Evolutionary conservation across 129 eudicot genomes (phyloP).

Genomic region (carrot (Daucus carota)): DNA sequence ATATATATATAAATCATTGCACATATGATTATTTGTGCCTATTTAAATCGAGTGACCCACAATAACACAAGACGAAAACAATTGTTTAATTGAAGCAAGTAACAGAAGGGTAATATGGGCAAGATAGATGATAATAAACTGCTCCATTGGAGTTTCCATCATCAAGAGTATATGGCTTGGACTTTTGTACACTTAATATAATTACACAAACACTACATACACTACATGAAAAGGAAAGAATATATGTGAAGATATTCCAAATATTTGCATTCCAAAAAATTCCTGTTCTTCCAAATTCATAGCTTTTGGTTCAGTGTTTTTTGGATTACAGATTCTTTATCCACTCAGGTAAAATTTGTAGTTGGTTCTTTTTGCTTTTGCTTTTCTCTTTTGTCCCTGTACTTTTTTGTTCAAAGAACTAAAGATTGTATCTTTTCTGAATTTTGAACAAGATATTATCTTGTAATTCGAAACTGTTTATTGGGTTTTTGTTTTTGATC

Average conservation of each 20-base stretch:
- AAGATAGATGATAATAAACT: neutral
- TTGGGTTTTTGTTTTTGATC: neutral
- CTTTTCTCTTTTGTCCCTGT: neutral
- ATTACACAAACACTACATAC: neutral
- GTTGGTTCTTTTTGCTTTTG: neutral
- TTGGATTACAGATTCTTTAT: neutral
- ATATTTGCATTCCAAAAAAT: neutral
- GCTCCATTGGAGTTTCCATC: constrained; percentile 2
- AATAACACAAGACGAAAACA: too few species aligned
- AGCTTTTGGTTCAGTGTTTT: neutral
- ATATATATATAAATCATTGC: too few species aligned
- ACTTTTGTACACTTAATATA: neutral
- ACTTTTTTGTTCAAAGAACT: neutral
- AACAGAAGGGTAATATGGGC: constrained; percentile 9
- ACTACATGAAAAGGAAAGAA: neutral
- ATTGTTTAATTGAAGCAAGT: neutral
- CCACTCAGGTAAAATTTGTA: neutral
- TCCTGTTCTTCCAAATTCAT: neutral
- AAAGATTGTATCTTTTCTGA: neutral
- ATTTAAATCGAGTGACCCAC: too few species aligned
- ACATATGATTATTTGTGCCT: too few species aligned
- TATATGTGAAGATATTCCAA: neutral
- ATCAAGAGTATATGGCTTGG: neutral
- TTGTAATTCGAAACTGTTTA: neutral
- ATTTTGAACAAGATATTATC: neutral